Conservation (phyloP, 805 yeast genomes). For the Osmozyma mogii region DNA sequence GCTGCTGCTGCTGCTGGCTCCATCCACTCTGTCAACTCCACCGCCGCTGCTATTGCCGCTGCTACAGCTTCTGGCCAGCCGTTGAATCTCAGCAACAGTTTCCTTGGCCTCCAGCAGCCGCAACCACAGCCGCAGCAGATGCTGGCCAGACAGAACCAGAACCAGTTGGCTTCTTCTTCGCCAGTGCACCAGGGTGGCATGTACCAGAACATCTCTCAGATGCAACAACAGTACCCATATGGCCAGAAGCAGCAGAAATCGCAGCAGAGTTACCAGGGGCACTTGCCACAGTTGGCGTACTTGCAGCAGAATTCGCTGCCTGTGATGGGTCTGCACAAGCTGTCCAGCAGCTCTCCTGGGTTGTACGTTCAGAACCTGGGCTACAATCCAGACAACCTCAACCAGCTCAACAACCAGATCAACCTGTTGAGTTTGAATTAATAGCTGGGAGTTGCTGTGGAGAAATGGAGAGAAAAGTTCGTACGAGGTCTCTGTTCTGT, state of each 20-base stretch:
- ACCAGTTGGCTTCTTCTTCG: slow-evolving; percentile 4
- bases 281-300: slow-evolving; percentile 16
- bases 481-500: too few relatives aligned
- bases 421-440: slow-evolving; percentile 19
- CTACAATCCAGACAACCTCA: slow-evolving; percentile 5
- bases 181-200: slow-evolving; percentile 9
- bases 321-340: slow-evolving; percentile 8
- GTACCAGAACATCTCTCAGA: slow-evolving; percentile 12
- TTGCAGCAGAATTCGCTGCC: slow-evolving; percentile 9
- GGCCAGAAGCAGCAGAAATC: slow-evolving; percentile 10
- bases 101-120: slow-evolving; percentile 12
- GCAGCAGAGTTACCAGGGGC: slow-evolving; percentile 3
- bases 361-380: slow-evolving; percentile 7
- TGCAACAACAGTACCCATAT: slow-evolving; percentile 15
- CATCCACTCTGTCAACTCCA: slow-evolving; percentile 30
- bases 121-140: slow-evolving; percentile 21
- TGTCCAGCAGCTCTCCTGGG: slow-evolving; percentile 12
- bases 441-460: too few relatives aligned
- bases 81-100: slow-evolving; percentile 25
- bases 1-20: slow-evolving; percentile 4
- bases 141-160: slow-evolving; percentile 19
- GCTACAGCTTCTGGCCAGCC: slow-evolving; percentile 43
- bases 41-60: slow-evolving; percentile 41
- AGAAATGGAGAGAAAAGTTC: too few relatives aligned
- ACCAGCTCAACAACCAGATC: slow-evolving; percentile 21